phyloP scores from a whole-genome alignment of 805 yeast species.

The Middelhovenomyces tepae region DNA sequence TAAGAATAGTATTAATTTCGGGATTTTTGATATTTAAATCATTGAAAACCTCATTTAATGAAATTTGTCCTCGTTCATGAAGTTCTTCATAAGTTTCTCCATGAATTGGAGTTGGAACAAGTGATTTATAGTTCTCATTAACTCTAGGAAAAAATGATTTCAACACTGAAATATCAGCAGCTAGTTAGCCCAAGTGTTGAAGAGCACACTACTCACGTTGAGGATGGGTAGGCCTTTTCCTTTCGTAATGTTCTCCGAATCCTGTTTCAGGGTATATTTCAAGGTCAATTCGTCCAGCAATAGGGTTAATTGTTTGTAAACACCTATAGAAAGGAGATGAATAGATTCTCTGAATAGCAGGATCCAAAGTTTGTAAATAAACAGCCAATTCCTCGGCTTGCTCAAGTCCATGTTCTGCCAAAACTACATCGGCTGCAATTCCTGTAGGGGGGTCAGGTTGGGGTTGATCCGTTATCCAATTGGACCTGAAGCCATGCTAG shows the following conservation, averaged over 20 bases:
- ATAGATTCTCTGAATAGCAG: slow-evolving; percentile 63
- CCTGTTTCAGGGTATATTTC: slow-evolving; percentile 70
- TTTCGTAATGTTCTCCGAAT: slow-evolving; percentile 68
- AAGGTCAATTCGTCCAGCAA: slow-evolving; percentile 48
- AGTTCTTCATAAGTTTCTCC: slow-evolving; percentile 78
- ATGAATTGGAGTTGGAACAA: slow-evolving; percentile 46
- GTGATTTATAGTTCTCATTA: slow-evolving; percentile 41
- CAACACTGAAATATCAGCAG: slow-evolving; percentile 47
- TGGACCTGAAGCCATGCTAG: slow-evolving; percentile 81
- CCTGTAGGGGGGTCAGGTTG: slow-evolving; percentile 82
- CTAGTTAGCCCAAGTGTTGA: slow-evolving; percentile 6
- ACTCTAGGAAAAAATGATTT: slow-evolving; percentile 44
- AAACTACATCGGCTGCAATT: slow-evolving; percentile 77
- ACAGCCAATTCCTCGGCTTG: slow-evolving; percentile 78
- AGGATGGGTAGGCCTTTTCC: slow-evolving; percentile 45
- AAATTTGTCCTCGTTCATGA: slow-evolving; percentile 47
- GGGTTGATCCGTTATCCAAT: slow-evolving; percentile 53
- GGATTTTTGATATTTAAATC: slow-evolving; percentile 49
- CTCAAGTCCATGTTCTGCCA: slow-evolving; percentile 79
- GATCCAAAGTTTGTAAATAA: slow-evolving; percentile 41
- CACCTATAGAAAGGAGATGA: slow-evolving; percentile 88
- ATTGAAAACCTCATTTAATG: slow-evolving; percentile 51
- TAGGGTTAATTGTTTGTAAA: slow-evolving; percentile 69
- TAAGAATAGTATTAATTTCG: slow-evolving; percentile 48
- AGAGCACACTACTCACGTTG: slow-evolving; percentile 25